Evolutionary conservation across 352 stramenopile genomes (phyloP), one percentile per base, ranked within the genome.

Genomic region (Globisporangium cystogenes): DNA sequence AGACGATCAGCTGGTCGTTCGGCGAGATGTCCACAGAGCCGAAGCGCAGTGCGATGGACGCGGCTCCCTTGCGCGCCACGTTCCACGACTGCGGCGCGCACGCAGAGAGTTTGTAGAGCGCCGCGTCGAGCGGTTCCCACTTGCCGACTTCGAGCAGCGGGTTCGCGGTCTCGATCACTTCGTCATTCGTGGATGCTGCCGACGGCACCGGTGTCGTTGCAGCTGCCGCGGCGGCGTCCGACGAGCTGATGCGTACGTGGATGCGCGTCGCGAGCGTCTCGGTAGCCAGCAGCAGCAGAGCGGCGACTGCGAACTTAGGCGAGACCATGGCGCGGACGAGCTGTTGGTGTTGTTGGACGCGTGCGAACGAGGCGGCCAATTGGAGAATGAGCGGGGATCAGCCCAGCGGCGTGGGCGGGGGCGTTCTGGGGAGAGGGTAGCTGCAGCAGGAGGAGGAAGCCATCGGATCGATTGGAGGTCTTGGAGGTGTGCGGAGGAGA

Each of bases 361-460:
- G 26, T 29, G 26, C 26, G 26, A 29, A 5, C 3, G 2, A 5
- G 26, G 26, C 26, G 26, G 26, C 2, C 26, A 5, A 29, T 29
- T 29, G 26, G 26, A 29, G 26, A 29, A 5, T 29, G 26, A 29
- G 26, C 2, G 26, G 3, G 26, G 26, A 29, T n/a, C n/a, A n/a
- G n/a, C n/a, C n/a, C n/a, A n/a, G n/a, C n/a, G n/a, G n/a, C n/a
- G n/a, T n/a, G n/a, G n/a, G n/a, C n/a, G n/a, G n/a, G n/a, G 41
- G 62, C 54, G n/a, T 44, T 64, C 16, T 55, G n/a, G n/a, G n/a
- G n/a, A 62, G 33, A 75, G 79, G 64, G 53, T 44, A 29, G 65
- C 51, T 33, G 67, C 59, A 7, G 64, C 57, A 21, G 76, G 69
- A 41, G 62, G n/a, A n/a, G n/a, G n/a, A n/a, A n/a, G n/a, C n/a